Evolutionary conservation across 176 grass and related monocot species (phyloP), one percentile per base, ranked within the genome.

Genomic region (Tuctoria greenei): DNA sequence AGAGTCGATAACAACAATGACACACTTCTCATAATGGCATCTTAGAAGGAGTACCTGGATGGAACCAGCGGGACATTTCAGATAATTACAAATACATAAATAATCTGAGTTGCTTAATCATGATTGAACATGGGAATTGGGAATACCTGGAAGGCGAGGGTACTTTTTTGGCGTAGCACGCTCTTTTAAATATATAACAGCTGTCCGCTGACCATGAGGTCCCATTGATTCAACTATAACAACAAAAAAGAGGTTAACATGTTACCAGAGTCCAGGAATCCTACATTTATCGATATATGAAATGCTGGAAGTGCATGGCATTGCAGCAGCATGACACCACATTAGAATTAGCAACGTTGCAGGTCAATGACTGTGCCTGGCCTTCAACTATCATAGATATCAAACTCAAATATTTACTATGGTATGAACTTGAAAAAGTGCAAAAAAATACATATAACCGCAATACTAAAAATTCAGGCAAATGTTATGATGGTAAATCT

Each of bases 1-100:
- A 50, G 0, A 18, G 43, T 82, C 27, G 39, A 39, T 6, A 42
- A 24, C 42, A 36, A 35, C 38, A 68, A 26, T 31, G n/a, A 54
- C 64, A 61, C 34, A 8, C 66, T 85, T 86, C 26, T 99, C 77
- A 99, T 85, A 99, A 77, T 66, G 95, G 91, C 51, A 77, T 82
- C 72, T 99, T 99, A 21, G 87, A 92, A 69, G 89, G 89, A 43
- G 88, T 90, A 70, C 91, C 91, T 84, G 87, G 62, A 65, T 81
- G 80, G 11, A 75, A 75, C 13, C 37, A 83, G 44, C 0, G 14
- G 37, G 34, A 63, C 15, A 1, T 65, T 71, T 59, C 39, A 76
- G 61, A 76, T 36, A 28, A 16, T 35, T 75, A 20, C 1, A 58
- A 26, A 58, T 58, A 76, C 64, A 69, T 49, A 74, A 41, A 17